Conservation (phyloP, 352 stramenopile genomes). For the Pythium brachiatum region DNA sequence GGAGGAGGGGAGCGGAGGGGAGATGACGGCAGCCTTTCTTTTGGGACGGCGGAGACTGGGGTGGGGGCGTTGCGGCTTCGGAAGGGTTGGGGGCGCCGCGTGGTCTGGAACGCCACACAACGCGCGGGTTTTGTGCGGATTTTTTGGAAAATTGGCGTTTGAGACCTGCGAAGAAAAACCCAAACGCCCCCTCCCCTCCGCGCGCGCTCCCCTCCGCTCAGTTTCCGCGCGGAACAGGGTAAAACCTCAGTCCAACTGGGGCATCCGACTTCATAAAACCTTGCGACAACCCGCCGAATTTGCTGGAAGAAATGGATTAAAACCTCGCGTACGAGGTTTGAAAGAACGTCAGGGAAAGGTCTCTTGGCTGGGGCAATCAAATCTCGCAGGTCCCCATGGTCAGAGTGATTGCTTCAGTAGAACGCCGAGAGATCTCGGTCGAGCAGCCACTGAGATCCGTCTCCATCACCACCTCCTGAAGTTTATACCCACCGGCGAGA, state of each 20-base stretch:
- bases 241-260: constrained; percentile 23
- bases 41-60: constrained; percentile 14
- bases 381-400: not conserved
- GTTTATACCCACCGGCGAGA: constrained; percentile 9
- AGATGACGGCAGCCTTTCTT: constrained; percentile 22
- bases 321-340: constrained; percentile 21
- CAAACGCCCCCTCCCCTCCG: not conserved
- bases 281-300: constrained; percentile 7
- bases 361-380: constrained; percentile 10
- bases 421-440: not conserved
- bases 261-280: constrained; percentile 16
- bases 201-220: constrained; percentile 11
- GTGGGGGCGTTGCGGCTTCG: not conserved
- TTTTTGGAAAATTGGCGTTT: constrained; percentile 33
- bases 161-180: constrained; percentile 22
- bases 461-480: not conserved
- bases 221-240: not conserved
- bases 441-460: constrained; percentile 6
- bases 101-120: constrained; percentile 8
- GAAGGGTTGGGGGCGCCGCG: constrained; percentile 18
- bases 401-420: constrained; percentile 13
- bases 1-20: not conserved
- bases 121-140: constrained; percentile 22
- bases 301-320: constrained; percentile 20
- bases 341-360: constrained; percentile 16